These are phyloP conservation scores for Aspergillus oerlinghausenensis DNA, from an alignment of 2,329 filamentous ascomycete genomes.

Conservation along the genomic window DNA sequence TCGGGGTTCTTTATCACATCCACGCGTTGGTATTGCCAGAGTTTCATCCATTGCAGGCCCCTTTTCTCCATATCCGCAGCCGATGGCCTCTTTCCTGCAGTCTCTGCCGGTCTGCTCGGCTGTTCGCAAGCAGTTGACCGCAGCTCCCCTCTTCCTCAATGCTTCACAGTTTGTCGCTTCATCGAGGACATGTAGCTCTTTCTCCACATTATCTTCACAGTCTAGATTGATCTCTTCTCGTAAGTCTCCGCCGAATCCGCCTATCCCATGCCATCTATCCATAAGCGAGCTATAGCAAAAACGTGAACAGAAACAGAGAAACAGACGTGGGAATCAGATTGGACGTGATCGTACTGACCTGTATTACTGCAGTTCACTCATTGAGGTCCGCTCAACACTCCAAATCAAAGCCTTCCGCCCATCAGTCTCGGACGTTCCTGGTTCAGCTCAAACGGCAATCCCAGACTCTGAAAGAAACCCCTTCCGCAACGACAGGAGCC, in stretches of 20 bases:
- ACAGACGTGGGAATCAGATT: neutral
- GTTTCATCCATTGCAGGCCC: constrained; percentile 4
- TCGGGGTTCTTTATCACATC: neutral
- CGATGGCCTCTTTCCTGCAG: constrained; percentile 29
- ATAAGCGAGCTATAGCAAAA: neutral
- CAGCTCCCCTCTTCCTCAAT: constrained; percentile 24
- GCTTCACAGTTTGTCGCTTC: constrained; percentile 24
- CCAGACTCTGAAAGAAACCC: constrained; percentile 28
- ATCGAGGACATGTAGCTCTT: constrained; percentile 25
- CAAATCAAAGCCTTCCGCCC: constrained; percentile 12
- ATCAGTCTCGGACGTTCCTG: constrained; percentile 35
- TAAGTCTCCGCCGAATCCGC: constrained; percentile 22
- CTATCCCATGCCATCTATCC: constrained; percentile 2
- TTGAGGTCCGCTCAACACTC: constrained; percentile 18
- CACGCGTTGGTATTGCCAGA: constrained; percentile 6
- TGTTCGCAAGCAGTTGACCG: constrained; percentile 32
- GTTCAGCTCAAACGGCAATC: constrained; percentile 35
- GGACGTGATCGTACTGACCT: constrained; percentile 9
- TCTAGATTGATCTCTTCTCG: constrained; percentile 24
- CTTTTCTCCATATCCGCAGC: constrained; percentile 2
- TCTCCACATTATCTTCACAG: constrained; percentile 26
- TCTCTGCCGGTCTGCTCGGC: constrained; percentile 29
- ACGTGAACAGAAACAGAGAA: neutral
- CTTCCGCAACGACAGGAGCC: constrained; percentile 15
- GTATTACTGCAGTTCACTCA: constrained; percentile 14